phyloP scores from a whole-genome alignment of 129 eudicot genomes.

The Escallonia herrerae region DNA sequence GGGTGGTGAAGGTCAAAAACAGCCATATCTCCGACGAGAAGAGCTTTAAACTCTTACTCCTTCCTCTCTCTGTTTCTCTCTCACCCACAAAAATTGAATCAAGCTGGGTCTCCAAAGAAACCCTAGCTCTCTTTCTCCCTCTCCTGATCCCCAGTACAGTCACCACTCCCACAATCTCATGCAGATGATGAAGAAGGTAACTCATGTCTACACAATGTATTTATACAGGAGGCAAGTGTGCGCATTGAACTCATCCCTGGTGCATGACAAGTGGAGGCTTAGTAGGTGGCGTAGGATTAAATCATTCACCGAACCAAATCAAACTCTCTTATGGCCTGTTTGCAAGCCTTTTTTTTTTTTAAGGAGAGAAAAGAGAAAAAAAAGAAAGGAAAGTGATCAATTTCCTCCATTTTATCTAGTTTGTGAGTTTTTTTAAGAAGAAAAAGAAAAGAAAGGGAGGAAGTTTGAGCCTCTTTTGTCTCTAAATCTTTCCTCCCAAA shows the following conservation, averaged over 20 bases:
- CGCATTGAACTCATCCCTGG: slow-evolving; percentile 30
- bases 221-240: slow-evolving; percentile 32
- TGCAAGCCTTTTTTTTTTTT: too few relatives aligned
- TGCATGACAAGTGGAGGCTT: slow-evolving; percentile 56
- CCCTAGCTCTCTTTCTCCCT: not conserved
- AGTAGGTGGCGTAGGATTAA: slow-evolving; percentile 55
- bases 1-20: slow-evolving; percentile 50
- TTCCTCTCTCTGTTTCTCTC: not conserved
- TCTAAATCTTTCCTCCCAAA: too few relatives aligned
- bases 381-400: too few relatives aligned
- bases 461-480: too few relatives aligned
- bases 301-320: slow-evolving; percentile 31
- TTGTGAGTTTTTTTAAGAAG: too few relatives aligned
- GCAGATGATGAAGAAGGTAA: slow-evolving; percentile 6
- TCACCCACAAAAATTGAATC: too few relatives aligned
- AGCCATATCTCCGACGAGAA: slow-evolving; percentile 34
- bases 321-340: too few relatives aligned
- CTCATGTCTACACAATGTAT: not conserved
- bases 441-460: too few relatives aligned
- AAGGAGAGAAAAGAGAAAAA: too few relatives aligned
- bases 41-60: not conserved
- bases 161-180: slow-evolving; percentile 10
- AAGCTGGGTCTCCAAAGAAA: too few relatives aligned
- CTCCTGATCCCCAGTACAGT: not conserved
- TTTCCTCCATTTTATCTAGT: too few relatives aligned